Conservation (phyloP, 192 early-diverging fungal species). For the Rhizophagus sp. region DNA sequence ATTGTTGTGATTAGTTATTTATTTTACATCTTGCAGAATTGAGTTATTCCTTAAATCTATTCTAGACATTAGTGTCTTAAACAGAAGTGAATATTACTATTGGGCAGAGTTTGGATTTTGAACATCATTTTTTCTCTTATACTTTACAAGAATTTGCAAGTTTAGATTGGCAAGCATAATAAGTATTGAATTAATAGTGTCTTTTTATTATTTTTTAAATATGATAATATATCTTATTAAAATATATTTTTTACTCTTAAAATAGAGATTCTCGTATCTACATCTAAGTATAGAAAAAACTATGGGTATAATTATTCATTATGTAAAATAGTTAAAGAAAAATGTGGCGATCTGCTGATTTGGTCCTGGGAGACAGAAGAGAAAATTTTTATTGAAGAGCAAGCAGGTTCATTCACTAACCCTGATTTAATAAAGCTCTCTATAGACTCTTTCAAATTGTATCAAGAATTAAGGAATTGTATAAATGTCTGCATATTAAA, state of each 20-base stretch:
- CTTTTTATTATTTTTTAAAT: not conserved
- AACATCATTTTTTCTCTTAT: constrained; percentile 27
- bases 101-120: constrained; percentile 18
- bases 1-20: constrained; percentile 19
- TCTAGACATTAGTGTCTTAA: not conserved
- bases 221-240: constrained; percentile 2
- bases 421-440: not conserved
- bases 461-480: constrained; percentile 15
- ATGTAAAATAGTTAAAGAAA: constrained; percentile 18
- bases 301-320: not conserved
- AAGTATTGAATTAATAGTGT: not conserved
- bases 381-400: constrained; percentile 15
- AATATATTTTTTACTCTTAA: constrained; percentile 5
- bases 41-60: constrained; percentile 16
- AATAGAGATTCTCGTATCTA: not conserved
- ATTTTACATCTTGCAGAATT: constrained; percentile 10
- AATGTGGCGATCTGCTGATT: not conserved
- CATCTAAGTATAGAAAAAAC: constrained; percentile 2
- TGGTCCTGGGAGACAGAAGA: not conserved
- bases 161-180: constrained; percentile 20
- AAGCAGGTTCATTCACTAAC: not conserved
- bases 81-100: constrained; percentile 22
- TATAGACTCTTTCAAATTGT: constrained; percentile 24
- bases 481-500: constrained; percentile 15
- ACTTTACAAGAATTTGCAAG: constrained; percentile 25